A percentile compares a stretch with the other conserved stretches of the same genome.
phyloP scores from a whole-genome alignment of 2,329 filamentous ascomycete species.

The Cladophialophora carrionii region DNA sequence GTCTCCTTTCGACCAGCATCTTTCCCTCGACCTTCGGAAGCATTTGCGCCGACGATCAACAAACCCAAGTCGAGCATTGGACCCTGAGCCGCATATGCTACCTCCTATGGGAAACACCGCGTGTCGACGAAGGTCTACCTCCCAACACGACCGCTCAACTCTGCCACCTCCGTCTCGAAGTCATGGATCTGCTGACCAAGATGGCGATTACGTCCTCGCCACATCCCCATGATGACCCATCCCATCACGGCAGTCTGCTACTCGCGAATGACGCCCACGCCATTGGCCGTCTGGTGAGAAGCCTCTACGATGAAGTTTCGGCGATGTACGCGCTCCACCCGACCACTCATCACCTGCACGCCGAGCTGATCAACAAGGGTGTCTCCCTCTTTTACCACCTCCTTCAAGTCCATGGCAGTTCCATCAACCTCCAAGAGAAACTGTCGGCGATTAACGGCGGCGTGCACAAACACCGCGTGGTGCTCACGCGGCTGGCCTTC shows the following conservation, averaged over 20 bases:
- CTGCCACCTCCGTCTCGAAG: slow-evolving; percentile 48
- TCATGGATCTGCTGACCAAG: slow-evolving; percentile 49
- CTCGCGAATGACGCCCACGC: slow-evolving; percentile 70
- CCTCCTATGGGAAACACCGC: slow-evolving; percentile 59
- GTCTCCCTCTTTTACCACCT: slow-evolving; percentile 66
- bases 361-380: slow-evolving; percentile 61
- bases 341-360: slow-evolving; percentile 50
- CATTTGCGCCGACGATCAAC: slow-evolving; percentile 50
- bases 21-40: slow-evolving; percentile 59
- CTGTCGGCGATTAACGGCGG: slow-evolving; percentile 70
- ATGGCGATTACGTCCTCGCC: slow-evolving; percentile 46
- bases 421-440: slow-evolving; percentile 74
- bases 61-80: slow-evolving; percentile 49
- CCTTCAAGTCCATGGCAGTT: slow-evolving; percentile 46
- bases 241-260: slow-evolving; percentile 61
- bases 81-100: slow-evolving; percentile 62
- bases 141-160: slow-evolving; percentile 44
- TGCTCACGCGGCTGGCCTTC: slow-evolving; percentile 82
- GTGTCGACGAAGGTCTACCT: slow-evolving; percentile 49
- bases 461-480: slow-evolving; percentile 79
- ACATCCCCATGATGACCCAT: slow-evolving; percentile 63
- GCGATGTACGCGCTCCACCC: slow-evolving; percentile 59
- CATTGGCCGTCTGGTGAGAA: slow-evolving; percentile 73
- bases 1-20: slow-evolving; percentile 60
- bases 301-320: slow-evolving; percentile 73